phyloP scores from a whole-genome alignment of 805 yeast genomes.

The Wickerhamomyces alni region DNA sequence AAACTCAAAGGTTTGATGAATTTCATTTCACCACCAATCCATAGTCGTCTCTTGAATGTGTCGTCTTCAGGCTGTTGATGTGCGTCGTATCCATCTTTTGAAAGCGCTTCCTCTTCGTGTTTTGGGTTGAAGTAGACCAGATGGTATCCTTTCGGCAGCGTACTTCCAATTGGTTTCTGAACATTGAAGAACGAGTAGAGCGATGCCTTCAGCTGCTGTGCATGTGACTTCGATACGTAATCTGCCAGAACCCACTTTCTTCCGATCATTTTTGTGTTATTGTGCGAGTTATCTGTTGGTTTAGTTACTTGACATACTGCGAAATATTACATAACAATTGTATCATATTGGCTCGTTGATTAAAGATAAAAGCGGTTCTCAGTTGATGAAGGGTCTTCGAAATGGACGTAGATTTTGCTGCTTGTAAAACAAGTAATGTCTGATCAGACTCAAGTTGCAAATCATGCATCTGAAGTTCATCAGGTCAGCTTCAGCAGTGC shows the following conservation, averaged over 20 bases:
- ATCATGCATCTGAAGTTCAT: not conserved
- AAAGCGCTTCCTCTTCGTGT: constrained; percentile 39
- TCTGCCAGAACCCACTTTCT: constrained; percentile 18
- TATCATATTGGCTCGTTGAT: too few relatives aligned
- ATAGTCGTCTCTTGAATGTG: constrained; percentile 56
- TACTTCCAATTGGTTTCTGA: constrained; percentile 11
- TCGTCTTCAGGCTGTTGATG: constrained; percentile 38
- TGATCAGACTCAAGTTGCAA: not conserved
- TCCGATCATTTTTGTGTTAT: constrained; percentile 3
- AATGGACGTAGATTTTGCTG: not conserved
- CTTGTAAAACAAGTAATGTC: not conserved
- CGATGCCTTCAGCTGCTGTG: constrained; percentile 18
- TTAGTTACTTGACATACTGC: too few relatives aligned
- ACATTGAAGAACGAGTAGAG: constrained; percentile 21
- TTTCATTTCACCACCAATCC: constrained; percentile 67
- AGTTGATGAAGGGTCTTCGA: not conserved
- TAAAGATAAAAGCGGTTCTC: not conserved
- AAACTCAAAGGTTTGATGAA: constrained; percentile 31
- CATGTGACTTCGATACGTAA: constrained; percentile 12
- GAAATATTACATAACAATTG: too few relatives aligned
- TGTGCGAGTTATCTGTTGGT: too few relatives aligned
- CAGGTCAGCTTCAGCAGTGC: not conserved
- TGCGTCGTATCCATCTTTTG: constrained; percentile 75
- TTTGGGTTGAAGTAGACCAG: constrained; percentile 62
- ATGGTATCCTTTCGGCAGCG: constrained; percentile 51